phyloP scores from a whole-genome alignment of 1,284 basidiomycete species.

The Blastosporella zonata region DNA sequence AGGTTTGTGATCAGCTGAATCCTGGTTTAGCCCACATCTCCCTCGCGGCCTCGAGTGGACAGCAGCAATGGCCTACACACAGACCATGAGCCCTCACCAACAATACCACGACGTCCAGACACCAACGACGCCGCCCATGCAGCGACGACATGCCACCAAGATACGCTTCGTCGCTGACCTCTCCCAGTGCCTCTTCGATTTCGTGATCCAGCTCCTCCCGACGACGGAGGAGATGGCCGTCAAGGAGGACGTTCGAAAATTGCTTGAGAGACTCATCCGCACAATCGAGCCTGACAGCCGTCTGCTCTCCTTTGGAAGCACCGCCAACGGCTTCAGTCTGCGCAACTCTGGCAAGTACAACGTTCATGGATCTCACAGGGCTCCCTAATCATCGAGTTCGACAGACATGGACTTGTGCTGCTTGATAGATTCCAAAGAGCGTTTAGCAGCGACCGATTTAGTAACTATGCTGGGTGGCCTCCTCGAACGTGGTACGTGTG shows the following conservation, averaged over 20 bases:
- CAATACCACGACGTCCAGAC: slow-evolving; percentile 31
- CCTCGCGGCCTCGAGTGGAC: slow-evolving; percentile 21
- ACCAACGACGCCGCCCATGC: slow-evolving; percentile 26
- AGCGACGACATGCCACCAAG: slow-evolving; percentile 38
- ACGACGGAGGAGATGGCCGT: slow-evolving; percentile 86
- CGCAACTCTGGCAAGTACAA: slow-evolving; percentile 82
- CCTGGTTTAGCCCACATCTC: slow-evolving; percentile 19
- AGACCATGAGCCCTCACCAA: slow-evolving; percentile 36
- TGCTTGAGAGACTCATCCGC: slow-evolving; percentile 92
- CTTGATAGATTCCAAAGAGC: slow-evolving; percentile 83
- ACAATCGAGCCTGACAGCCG: slow-evolving; percentile 92
- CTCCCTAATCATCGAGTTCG: slow-evolving; percentile 2
- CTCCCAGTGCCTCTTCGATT: slow-evolving; percentile 73
- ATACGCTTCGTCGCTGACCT: slow-evolving; percentile 68
- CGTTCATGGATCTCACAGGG: slow-evolving; percentile 2
- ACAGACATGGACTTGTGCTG: slow-evolving; percentile 98
- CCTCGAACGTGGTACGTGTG: slow-evolving; percentile 78
- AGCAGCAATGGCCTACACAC: slow-evolving; percentile 36
- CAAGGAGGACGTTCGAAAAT: slow-evolving; percentile 94
- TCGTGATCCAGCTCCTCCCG: slow-evolving; percentile 87
- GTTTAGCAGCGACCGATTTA: slow-evolving; percentile 79
- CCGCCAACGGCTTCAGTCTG: slow-evolving; percentile 91
- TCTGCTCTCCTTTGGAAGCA: slow-evolving; percentile 92
- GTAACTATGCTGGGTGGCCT: slow-evolving; percentile 93
- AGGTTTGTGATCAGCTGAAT: slow-evolving; percentile 22